Percentiles rank a stretch among this genome's conserved stretches.
phyloP scores from a whole-genome alignment of 1,284 basidiomycete species.

The Megacollybia platyphylla region DNA sequence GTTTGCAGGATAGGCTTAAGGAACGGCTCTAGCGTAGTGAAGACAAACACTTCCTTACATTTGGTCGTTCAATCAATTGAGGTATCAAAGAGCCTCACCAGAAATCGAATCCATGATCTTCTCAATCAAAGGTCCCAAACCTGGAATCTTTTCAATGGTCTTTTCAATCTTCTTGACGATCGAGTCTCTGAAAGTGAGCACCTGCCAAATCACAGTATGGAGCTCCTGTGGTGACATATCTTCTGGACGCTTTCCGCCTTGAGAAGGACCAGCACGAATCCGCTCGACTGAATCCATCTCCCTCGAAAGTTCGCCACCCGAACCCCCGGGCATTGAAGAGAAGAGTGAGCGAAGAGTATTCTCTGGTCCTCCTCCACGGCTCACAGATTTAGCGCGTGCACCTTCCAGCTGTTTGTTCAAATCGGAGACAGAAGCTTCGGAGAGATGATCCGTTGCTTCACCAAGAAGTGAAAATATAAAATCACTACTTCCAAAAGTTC shows the following conservation, averaged over 20 bases:
- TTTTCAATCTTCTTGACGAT: conserved; percentile 79
- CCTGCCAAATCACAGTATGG: conserved; percentile 75
- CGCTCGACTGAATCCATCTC: conserved; percentile 66
- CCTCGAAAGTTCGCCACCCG: conserved; percentile 37
- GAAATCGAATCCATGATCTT: conserved; percentile 72
- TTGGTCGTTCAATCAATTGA: background rate
- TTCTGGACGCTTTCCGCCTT: conserved; percentile 51
- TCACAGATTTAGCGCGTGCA: conserved; percentile 37
- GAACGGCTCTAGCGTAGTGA: conserved; percentile 75
- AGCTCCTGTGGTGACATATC: conserved; percentile 86
- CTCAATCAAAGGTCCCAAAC: conserved; percentile 61
- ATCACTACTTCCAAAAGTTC: conserved; percentile 81
- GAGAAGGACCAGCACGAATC: conserved; percentile 45
- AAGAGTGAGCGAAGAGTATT: conserved; percentile 41
- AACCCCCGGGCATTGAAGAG: conserved; percentile 49
- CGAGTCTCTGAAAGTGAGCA: conserved; percentile 79
- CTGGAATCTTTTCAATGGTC: conserved; percentile 74
- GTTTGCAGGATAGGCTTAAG: conserved; percentile 59
- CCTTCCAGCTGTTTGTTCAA: conserved; percentile 71
- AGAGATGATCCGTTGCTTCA: conserved; percentile 16
- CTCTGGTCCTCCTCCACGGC: conserved; percentile 20
- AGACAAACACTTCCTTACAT: conserved; percentile 51
- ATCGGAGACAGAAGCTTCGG: conserved; percentile 72
- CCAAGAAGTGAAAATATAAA: conserved; percentile 72
- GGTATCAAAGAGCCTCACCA: conserved; percentile 19